Base-by-base conservation (phyloP, 1,139 yeast genomes). In the Meyerozyma elateridarum region DNA sequence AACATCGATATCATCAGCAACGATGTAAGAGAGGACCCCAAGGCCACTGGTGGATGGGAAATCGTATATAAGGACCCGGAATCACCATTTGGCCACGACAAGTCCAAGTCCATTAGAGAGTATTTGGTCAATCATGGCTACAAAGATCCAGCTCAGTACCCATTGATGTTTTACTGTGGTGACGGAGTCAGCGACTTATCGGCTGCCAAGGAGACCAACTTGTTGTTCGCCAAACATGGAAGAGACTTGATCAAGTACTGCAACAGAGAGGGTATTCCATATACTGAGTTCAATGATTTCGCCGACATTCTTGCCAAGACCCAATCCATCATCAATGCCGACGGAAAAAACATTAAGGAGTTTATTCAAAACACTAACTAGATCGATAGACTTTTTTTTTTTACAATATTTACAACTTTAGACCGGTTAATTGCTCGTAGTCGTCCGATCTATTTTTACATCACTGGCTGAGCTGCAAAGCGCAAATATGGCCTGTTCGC, bases 151-250 rank as follows among this genome's bases (percentile, higher is more conserved):
- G 38, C 51, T 11, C 34, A 39, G 17, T 63, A 73, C 37, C 88
- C 91, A 8, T 64, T 68, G 28, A 68, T 88, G 47, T 85, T 89
- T 55, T 91, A 91, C 66, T 85, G 95, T 52, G 98, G 98, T 36
- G 98, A 91, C 54, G 99, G 99, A 39, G 96, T 91, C 18, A 81
- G 94, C 34, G 99, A 91, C 56, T 68, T 91, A 45, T 78, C 88
- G 39, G 98, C 98, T 16, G 97, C 97, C 20, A 80, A 83, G 52
- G 96, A 91, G 56, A 88, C 98, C 31, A 89, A 93, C 56, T 67
- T 89, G 48, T 65, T 91, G 46, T 91, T 91, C 59, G 98, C 98
- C 34, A 91, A 88, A 63, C 77, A 78, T 43, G 98, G 96, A 30
- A 79, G 83, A 49, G 98, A 91, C 55, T 73, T 91, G 47, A 83